Evolutionary conservation across 2,329 filamentous ascomycete genomes (phyloP).

Genomic region (Juglanconis oblonga): DNA sequence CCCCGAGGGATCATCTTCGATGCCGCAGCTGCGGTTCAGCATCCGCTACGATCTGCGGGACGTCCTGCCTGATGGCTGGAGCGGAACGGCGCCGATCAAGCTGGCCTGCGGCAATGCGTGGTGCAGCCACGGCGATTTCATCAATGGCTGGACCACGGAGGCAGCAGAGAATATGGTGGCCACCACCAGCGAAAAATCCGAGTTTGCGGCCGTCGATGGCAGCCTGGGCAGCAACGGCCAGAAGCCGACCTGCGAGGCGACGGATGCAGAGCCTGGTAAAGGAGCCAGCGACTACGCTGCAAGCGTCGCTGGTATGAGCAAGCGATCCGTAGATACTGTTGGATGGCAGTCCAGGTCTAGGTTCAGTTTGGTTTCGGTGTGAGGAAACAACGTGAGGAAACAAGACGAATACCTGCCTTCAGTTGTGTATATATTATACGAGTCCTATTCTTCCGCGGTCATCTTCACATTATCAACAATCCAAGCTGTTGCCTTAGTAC

Average conservation of each 20-base stretch:
- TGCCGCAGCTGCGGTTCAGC: slow-evolving; percentile 42
- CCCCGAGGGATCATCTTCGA: slow-evolving; percentile 36
- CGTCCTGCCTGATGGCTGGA: slow-evolving; percentile 37
- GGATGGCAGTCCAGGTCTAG: neutral
- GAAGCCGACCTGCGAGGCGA: slow-evolving; percentile 30
- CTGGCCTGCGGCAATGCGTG: slow-evolving; percentile 36
- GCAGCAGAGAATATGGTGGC: slow-evolving; percentile 39
- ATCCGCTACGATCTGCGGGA: slow-evolving; percentile 42
- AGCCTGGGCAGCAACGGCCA: slow-evolving; percentile 29
- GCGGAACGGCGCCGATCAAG: slow-evolving; percentile 36
- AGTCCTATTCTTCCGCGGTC: too few relatives aligned
- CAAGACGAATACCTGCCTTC: neutral
- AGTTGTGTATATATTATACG: neutral
- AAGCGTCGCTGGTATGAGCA: slow-evolving; percentile 27
- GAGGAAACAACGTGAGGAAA: neutral
- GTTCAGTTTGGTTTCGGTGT: neutral
- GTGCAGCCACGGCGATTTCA: slow-evolving; percentile 44
- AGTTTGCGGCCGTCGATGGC: slow-evolving; percentile 34
- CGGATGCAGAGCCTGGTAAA: slow-evolving; percentile 37
- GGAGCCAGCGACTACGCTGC: slow-evolving; percentile 38
- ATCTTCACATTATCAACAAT: too few relatives aligned
- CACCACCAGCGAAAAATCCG: slow-evolving; percentile 27
- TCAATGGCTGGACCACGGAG: slow-evolving; percentile 42
- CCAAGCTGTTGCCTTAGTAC: too few relatives aligned
- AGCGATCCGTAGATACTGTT: neutral